Percentiles rank a stretch among this genome's conserved stretches.
phyloP scores from a whole-genome alignment of 176 grass and related monocot species.

The Musa beccarii region DNA sequence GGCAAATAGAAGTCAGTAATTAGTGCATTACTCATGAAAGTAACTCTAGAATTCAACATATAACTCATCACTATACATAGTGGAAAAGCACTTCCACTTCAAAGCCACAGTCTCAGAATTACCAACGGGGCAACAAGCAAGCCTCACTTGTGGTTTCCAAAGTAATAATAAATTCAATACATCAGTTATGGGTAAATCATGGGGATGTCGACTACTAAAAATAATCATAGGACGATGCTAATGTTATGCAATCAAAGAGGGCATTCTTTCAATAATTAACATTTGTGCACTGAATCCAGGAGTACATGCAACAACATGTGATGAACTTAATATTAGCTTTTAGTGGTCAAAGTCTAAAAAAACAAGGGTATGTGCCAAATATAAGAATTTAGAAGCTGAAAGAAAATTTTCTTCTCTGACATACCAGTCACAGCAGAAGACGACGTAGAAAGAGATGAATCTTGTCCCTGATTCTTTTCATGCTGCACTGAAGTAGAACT shows the following conservation, averaged over 20 bases:
- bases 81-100: background rate
- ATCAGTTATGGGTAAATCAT: background rate
- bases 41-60: background rate
- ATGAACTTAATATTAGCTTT: background rate
- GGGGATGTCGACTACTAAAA: background rate
- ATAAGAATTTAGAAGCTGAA: background rate
- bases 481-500: slow-evolving; percentile 27
- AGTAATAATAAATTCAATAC: background rate
- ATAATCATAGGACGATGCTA: background rate
- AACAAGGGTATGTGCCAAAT: background rate
- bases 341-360: background rate
- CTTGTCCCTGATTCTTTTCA: slow-evolving; percentile 40
- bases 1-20: slow-evolving; percentile 25
- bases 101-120: background rate
- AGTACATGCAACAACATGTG: background rate
- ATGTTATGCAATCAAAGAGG: background rate
- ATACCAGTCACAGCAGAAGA: slow-evolving; percentile 47
- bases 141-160: background rate
- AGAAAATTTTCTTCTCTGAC: background rate
- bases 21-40: background rate
- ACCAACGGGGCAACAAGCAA: background rate
- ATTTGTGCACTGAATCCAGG: background rate
- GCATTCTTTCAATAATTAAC: background rate
- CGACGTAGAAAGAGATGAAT: slow-evolving; percentile 32
- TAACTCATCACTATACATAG: background rate